Evolutionary conservation across 108 stramenopile species (phyloP), one percentile per base, ranked within the genome.

Genomic region (Fistulifera pelliculosa): DNA sequence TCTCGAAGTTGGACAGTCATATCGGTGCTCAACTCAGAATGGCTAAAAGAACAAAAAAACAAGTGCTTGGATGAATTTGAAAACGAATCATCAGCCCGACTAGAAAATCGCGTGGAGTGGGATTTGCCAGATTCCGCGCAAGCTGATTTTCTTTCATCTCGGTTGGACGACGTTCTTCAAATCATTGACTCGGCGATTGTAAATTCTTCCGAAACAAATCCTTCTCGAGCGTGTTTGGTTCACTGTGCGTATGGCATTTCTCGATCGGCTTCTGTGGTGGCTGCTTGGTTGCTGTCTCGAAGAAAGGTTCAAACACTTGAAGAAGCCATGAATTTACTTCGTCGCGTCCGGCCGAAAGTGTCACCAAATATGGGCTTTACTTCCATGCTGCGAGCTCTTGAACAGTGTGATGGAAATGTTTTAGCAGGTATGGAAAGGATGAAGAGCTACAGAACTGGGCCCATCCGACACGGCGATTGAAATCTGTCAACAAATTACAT

Each of bases 181-280:
- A 23, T 40, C 31, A 75, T 75, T 13, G 68, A 69, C 31, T 35
- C 31, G 8, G 31, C 8, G 8, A 35, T 28, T 12, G 61, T 27
- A 18, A 16, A 0, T 3, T 57, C 28, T 13, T 35, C 25, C 18
- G 25, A 24, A 50, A 35, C 43, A 19, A 41, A 23, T 18, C 16
- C 43, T 43, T 35, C 19, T 16, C 25, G 31, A 16, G n/a, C 27
- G 7, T 63, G 62, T 56, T 41, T 75, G 38, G 73, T 75, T n/a
- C 73, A 75, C 52, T 75, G 73, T 47, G 73, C 73, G n/a, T 38
- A 23, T 24, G 73, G 73, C 22, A 35, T 75, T 7, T 69, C 68
- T 1, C 56, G 73, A 35, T 75, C 73, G 0, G 64, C 51, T 13
- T 58, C 73, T 15, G 56, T 65, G 15, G 69, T 63, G 23, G 68